phyloP scores from a whole-genome alignment of 371 early-diverging fungal species.

The Mucor plumbeus region DNA sequence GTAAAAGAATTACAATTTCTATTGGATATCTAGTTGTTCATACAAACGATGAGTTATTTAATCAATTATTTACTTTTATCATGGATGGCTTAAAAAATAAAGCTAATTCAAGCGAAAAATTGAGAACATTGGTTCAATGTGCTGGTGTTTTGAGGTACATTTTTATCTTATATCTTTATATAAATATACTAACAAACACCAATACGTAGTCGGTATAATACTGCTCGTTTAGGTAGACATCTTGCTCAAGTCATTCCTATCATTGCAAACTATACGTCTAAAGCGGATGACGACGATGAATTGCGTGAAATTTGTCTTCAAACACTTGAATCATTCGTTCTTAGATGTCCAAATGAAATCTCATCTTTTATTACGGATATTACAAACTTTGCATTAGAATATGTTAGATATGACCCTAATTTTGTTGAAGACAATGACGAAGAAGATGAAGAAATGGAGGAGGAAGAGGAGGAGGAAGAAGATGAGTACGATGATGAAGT shows the following conservation, averaged over 20 bases:
- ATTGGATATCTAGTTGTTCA: slow-evolving; percentile 78
- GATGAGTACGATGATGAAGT: slow-evolving; percentile 81
- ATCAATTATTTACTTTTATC: slow-evolving; percentile 53
- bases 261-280: slow-evolving; percentile 58
- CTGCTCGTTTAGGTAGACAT: slow-evolving; percentile 73
- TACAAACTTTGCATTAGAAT: slow-evolving; percentile 66
- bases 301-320: slow-evolving; percentile 86
- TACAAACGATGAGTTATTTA: slow-evolving; percentile 74
- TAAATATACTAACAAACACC: background rate
- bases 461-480: slow-evolving; percentile 71
- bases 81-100: slow-evolving; percentile 46
- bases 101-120: slow-evolving; percentile 61
- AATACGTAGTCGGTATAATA: slow-evolving; percentile 68
- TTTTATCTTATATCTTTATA: background rate
- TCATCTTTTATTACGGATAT: slow-evolving; percentile 67
- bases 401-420: slow-evolving; percentile 89
- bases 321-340: slow-evolving; percentile 82
- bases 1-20: slow-evolving; percentile 82
- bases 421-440: slow-evolving; percentile 82
- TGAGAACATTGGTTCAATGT: slow-evolving; percentile 75
- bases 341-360: slow-evolving; percentile 80
- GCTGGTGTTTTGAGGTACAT: slow-evolving; percentile 76
- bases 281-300: slow-evolving; percentile 81
- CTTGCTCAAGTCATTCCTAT: slow-evolving; percentile 70
- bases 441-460: slow-evolving; percentile 42